Percentiles rank a stretch among this genome's conserved stretches.
phyloP scores from a whole-genome alignment of 1,139 yeast species.

The Suhomyces taliae region DNA sequence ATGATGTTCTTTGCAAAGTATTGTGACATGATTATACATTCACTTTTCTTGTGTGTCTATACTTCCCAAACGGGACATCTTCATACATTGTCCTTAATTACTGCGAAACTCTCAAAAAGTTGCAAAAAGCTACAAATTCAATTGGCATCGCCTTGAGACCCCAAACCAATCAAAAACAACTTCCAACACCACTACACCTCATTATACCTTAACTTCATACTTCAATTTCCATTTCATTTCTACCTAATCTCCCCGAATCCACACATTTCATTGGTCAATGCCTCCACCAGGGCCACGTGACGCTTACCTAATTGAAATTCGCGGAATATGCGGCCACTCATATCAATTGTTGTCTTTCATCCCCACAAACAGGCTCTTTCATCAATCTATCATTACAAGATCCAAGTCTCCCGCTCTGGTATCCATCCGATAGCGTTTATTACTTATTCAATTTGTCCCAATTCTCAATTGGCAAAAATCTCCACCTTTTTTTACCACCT shows the following conservation, averaged over 20 bases:
- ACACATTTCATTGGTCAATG: too few species aligned
- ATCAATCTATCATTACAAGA: neutral
- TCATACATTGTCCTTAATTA: too few species aligned
- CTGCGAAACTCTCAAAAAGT: neutral
- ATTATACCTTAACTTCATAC: neutral
- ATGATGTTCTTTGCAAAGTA: too few species aligned
- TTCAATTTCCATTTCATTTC: neutral
- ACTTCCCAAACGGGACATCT: too few species aligned
- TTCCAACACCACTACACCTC: neutral
- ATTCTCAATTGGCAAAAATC: neutral
- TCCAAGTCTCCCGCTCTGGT: neutral
- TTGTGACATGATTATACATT: too few species aligned
- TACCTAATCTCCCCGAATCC: neutral
- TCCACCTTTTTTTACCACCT: neutral
- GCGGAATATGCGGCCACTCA: neutral
- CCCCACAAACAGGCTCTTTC: neutral
- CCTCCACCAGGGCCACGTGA: neutral
- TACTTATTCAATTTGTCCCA: neutral
- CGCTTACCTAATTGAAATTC: neutral
- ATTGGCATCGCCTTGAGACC: too few species aligned
- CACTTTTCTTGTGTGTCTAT: too few species aligned
- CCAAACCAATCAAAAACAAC: neutral
- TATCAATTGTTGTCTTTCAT: neutral
- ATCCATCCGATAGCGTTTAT: neutral
- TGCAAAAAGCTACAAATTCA: neutral